These are phyloP conservation scores for Clavariopsis aquatica DNA, from an alignment of 495 filamentous ascomycete species.

Conservation along the genomic window DNA sequence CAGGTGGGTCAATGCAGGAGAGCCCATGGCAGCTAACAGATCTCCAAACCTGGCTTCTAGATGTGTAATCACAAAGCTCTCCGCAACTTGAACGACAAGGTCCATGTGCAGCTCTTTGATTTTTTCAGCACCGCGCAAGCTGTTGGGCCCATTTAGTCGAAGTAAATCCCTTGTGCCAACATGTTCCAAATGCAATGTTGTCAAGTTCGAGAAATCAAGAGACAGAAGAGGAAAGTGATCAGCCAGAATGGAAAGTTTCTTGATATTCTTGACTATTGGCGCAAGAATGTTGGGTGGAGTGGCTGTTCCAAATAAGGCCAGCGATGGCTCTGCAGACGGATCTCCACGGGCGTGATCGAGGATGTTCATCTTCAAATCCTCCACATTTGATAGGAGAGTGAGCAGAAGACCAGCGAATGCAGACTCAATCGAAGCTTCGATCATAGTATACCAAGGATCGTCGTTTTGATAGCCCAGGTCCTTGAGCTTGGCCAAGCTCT, in stretches of 20 bases:
- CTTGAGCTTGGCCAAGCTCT: background rate
- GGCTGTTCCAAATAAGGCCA: conserved; percentile 3
- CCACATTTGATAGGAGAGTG: background rate
- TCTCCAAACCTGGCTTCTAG: background rate
- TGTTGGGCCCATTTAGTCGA: background rate
- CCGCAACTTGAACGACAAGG: background rate
- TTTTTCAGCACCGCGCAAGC: background rate
- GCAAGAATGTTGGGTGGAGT: background rate
- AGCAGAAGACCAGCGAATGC: conserved; percentile 9
- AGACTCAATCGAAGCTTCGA: conserved; percentile 4
- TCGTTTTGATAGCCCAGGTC: background rate
- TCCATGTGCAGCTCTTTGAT: background rate
- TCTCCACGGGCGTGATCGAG: background rate
- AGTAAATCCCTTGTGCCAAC: background rate
- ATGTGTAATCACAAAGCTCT: background rate
- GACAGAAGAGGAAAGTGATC: background rate
- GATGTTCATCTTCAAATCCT: background rate
- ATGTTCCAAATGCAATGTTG: background rate
- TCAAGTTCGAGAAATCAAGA: background rate
- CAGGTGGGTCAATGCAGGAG: background rate
- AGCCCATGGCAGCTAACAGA: background rate
- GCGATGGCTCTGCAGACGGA: background rate
- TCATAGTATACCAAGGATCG: conserved; percentile 3
- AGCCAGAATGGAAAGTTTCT: background rate
- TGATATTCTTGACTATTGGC: background rate